Percentiles rank a stretch among this genome's conserved stretches.
These are phyloP conservation scores for Cyclostephanos invisitatus DNA, from an alignment of 108 stramenopile species.

Conservation along the genomic window DNA sequence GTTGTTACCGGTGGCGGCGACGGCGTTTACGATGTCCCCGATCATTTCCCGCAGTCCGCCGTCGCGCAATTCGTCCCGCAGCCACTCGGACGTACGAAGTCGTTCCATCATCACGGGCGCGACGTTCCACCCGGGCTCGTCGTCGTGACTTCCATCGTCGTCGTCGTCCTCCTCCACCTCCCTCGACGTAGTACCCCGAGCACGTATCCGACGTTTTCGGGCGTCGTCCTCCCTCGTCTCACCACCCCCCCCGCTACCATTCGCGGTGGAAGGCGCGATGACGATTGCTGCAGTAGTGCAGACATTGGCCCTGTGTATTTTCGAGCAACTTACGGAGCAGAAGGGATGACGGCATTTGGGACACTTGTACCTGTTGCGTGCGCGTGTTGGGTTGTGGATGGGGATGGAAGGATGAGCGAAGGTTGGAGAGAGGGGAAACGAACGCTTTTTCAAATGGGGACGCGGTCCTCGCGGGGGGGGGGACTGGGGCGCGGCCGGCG, in stretches of 20 bases:
- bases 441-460: too few relatives aligned
- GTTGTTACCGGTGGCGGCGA: conserved; percentile 17
- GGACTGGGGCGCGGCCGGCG: too few relatives aligned
- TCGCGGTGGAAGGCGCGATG: too few relatives aligned
- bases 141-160: conserved; percentile 48
- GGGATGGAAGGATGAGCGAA: too few relatives aligned
- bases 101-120: conserved; percentile 70
- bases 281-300: conserved; percentile 30
- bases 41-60: conserved; percentile 69
- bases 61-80: conserved; percentile 68
- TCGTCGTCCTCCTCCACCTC: conserved; percentile 36
- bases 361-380: conserved; percentile 81
- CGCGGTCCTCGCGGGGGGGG: too few relatives aligned
- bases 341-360: conserved; percentile 78
- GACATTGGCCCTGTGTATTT: conserved; percentile 61
- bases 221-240: background rate
- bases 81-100: conserved; percentile 60
- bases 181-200: too few relatives aligned
- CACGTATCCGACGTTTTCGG: too few relatives aligned
- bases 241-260: background rate
- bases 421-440: too few relatives aligned
- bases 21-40: conserved; percentile 52
- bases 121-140: conserved; percentile 76
- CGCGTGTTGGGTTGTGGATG: too few relatives aligned
- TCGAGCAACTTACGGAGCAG: conserved; percentile 78